phyloP scores from a whole-genome alignment of 1,284 basidiomycete species.

The Pterulicium gracile region DNA sequence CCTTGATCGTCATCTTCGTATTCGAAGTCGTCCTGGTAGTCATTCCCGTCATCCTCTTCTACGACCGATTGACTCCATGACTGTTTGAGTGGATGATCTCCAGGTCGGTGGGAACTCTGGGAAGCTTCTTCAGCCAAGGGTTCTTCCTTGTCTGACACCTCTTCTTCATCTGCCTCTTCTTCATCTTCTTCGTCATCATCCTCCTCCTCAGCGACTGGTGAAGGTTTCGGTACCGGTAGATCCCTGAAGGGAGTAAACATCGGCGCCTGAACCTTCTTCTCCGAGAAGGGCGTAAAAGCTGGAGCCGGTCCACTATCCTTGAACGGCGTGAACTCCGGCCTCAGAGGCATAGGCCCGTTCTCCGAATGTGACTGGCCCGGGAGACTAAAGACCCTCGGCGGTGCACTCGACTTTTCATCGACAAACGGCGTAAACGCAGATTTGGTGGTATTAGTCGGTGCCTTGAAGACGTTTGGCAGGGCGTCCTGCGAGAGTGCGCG shows the following conservation, averaged over 20 bases:
- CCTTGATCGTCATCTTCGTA: constrained; percentile 10
- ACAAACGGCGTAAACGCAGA: constrained; percentile 35
- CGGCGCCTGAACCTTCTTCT: constrained; percentile 13
- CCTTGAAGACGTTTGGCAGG: constrained; percentile 9
- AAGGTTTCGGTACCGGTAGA: constrained; percentile 17
- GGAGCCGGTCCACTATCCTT: constrained; percentile 17
- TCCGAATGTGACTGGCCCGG: background rate
- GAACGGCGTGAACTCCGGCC: constrained; percentile 28
- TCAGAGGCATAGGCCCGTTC: constrained; percentile 16
- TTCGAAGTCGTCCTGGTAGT: constrained; percentile 4
- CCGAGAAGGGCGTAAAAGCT: constrained; percentile 22
- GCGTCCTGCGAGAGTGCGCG: constrained; percentile 31
- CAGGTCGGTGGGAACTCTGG: constrained; percentile 8
- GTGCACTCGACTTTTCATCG: constrained; percentile 14
- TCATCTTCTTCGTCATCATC: constrained; percentile 6
- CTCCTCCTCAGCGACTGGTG: constrained; percentile 24
- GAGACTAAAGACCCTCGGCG: background rate
- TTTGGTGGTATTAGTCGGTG: constrained; percentile 9
- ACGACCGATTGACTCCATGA: constrained; percentile 12
- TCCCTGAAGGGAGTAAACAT: constrained; percentile 15
- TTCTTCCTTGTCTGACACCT: constrained; percentile 9
- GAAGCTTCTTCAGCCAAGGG: background rate
- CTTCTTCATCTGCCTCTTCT: constrained; percentile 6
- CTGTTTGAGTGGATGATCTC: constrained; percentile 6
- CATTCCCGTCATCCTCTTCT: constrained; percentile 20